Evolutionary conservation across 2,329 filamentous ascomycete genomes (phyloP).

Genomic region (Nemania serpens): DNA sequence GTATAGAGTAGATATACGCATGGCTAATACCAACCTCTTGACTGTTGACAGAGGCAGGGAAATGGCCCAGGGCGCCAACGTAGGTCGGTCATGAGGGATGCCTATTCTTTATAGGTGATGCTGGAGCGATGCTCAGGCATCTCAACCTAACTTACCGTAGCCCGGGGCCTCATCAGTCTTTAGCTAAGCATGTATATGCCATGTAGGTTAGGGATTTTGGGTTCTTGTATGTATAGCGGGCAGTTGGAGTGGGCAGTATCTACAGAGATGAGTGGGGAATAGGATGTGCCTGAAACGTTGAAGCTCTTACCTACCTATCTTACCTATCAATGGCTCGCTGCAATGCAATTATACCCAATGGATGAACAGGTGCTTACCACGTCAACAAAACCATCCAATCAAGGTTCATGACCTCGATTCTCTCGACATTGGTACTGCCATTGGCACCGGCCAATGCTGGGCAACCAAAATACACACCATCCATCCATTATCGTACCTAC

Average conservation of each 20-base stretch:
- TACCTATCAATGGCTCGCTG: constrained; percentile 9
- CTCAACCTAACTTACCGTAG: neutral
- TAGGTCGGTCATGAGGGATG: neutral
- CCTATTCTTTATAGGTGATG: neutral
- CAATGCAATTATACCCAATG: constrained; percentile 26
- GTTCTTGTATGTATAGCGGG: neutral
- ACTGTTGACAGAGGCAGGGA: neutral
- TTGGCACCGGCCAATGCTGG: neutral
- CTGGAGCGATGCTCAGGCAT: neutral
- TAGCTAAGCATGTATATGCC: too few species aligned
- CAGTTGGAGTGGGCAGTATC: constrained; percentile 17
- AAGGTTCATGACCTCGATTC: neutral
- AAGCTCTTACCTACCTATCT: neutral
- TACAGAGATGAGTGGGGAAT: neutral
- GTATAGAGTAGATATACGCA: neutral
- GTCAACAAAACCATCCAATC: constrained; percentile 9
- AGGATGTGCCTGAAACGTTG: constrained; percentile 22
- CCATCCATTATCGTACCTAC: neutral
- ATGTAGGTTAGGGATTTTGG: too few species aligned
- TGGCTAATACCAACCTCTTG: neutral
- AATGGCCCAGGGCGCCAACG: neutral
- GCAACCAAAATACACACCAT: neutral
- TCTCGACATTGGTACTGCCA: neutral
- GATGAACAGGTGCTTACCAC: neutral
- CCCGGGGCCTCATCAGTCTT: too few species aligned